Conservation (phyloP, 2,329 filamentous ascomycete genomes). For the Dothidotthia symphoricarpi region DNA sequence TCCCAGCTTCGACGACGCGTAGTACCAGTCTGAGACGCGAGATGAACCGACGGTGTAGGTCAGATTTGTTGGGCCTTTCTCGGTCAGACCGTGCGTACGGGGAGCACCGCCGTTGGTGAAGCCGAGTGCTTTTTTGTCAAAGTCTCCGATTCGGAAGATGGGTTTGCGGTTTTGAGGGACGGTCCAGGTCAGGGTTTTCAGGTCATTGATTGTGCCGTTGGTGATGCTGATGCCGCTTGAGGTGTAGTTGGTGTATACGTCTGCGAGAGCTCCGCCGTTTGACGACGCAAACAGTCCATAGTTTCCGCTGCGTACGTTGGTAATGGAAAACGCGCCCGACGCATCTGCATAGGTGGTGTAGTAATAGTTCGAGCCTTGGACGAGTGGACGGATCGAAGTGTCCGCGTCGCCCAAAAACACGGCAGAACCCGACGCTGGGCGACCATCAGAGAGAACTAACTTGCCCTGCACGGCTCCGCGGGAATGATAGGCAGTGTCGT, state of each 20-base stretch:
- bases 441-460: constrained; percentile 47
- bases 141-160: constrained; percentile 48
- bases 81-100: constrained; percentile 44
- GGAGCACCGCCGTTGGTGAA: constrained; percentile 45
- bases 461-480: constrained; percentile 45
- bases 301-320: constrained; percentile 41
- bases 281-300: constrained; percentile 51
- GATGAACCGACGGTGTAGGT: constrained; percentile 42
- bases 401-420: constrained; percentile 49
- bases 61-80: constrained; percentile 44
- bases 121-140: constrained; percentile 46
- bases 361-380: constrained; percentile 48
- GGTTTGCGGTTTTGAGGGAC: constrained; percentile 32
- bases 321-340: constrained; percentile 43
- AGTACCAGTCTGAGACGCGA: constrained; percentile 45
- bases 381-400: constrained; percentile 44
- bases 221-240: constrained; percentile 39
- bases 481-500: constrained; percentile 44
- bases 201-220: constrained; percentile 26
- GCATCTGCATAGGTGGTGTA: constrained; percentile 46
- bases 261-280: constrained; percentile 43
- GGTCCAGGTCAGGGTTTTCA: constrained; percentile 41
- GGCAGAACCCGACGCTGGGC: constrained; percentile 46
- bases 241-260: constrained; percentile 46
- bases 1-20: constrained; percentile 39